Percentiles rank a stretch among this genome's conserved stretches.
phyloP scores from a whole-genome alignment of 1,139 yeast genomes.

The Magnusiomyces fungicola region DNA sequence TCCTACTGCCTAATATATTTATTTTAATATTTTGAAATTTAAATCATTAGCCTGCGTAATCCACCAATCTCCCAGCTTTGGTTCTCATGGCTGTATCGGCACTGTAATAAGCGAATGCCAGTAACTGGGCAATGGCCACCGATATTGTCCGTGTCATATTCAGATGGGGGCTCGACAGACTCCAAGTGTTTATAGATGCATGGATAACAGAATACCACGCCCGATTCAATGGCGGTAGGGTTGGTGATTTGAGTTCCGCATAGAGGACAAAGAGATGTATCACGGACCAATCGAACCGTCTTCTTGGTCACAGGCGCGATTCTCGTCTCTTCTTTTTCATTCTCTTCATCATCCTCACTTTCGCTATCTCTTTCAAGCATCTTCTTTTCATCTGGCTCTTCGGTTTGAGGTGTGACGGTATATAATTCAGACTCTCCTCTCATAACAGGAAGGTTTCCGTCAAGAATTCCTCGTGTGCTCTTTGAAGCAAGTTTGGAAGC shows the following conservation, averaged over 20 bases:
- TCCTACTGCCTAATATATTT: neutral
- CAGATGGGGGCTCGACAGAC: conserved; percentile 27
- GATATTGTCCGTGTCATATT: conserved; percentile 33
- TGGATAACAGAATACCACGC: conserved; percentile 81
- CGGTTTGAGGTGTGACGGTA: conserved; percentile 20
- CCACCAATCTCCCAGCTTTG: conserved; percentile 71
- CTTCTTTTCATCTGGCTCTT: conserved; percentile 2
- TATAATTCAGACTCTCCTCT: conserved; percentile 31
- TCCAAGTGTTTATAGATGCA: conserved; percentile 68
- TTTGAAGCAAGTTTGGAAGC: conserved; percentile 53
- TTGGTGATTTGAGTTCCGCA: conserved; percentile 59
- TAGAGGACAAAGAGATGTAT: conserved; percentile 53
- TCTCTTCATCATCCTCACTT: conserved; percentile 13
- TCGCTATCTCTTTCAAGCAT: conserved; percentile 14
- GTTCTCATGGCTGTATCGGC: conserved; percentile 51
- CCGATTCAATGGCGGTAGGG: conserved; percentile 88
- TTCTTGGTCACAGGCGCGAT: conserved; percentile 16
- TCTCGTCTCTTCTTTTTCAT: conserved; percentile 9
- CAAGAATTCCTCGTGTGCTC: conserved; percentile 35
- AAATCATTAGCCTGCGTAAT: conserved; percentile 61
- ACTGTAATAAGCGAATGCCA: conserved; percentile 62
- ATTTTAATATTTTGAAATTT: conserved; percentile 9
- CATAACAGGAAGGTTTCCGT: conserved; percentile 44
- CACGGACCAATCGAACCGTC: conserved; percentile 23
- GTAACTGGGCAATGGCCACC: conserved; percentile 88